Evolutionary conservation across 108 stramenopile genomes (phyloP), one percentile per base, ranked within the genome.

Genomic region (Skeletonema menzelii): DNA sequence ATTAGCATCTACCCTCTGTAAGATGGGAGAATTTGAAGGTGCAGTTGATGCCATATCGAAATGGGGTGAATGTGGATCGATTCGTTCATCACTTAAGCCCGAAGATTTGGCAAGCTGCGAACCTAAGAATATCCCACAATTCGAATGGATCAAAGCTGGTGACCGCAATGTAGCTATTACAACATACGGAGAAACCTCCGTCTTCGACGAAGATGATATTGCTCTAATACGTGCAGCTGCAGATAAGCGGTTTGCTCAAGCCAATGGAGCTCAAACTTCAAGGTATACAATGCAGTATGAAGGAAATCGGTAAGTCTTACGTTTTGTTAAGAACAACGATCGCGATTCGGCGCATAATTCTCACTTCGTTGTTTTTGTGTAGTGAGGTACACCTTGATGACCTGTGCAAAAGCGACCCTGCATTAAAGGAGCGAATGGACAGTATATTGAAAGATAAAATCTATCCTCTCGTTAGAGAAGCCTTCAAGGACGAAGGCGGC

Each of bases 391-490:
- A 79, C 17, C 65, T 79, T 6, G 78, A 79, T 28, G 78, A 79
- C 27, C 60, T 79, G 10, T 79, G 78, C 59, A 66, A 61, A 26
- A 59, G 19, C 19, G 71, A 79, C 30, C 78, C 66, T 26, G 28
- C 56, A 10, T 49, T 79, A 37, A 79, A 72, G 59, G 61, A 38
- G 38, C 72, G 61, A 56, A 68, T 79, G 28, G 66, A 79, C 49
- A 66, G 35, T 11, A 63, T 79, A n/a, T 63, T 87, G 35, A 70
- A 59, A 63, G 57, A 53, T 3, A 76, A 74, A 72, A 73, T 88
- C 1, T 91, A 91, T 70, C 87, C 90, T 20, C 42, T 85, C 26
- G 72, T 91, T 27, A 82, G 82, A 26, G 37, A 73, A 44, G 82
- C 82, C 35, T 91, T 88, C 78, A 46, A 60, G 11, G 72, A 82